Base-by-base conservation (phyloP, 2,329 filamentous ascomycete genomes). In the Ceratocystis albifundus region DNA sequence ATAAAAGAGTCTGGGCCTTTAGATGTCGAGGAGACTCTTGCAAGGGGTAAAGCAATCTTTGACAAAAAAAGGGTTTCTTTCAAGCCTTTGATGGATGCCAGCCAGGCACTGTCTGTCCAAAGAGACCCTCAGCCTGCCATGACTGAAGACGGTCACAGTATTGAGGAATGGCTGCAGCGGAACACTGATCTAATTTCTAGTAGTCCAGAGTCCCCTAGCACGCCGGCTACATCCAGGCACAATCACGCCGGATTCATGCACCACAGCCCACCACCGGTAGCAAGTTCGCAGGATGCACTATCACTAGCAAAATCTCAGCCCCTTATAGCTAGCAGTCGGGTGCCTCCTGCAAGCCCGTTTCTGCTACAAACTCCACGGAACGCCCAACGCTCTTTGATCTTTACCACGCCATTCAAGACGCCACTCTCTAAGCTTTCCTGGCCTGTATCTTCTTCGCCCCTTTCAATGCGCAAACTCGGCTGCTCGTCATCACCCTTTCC, bases 361-460 rank as follows among this genome's bases (percentile, higher is more conserved):
- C 22, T 57, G 17, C 53, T 57, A 6, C 53, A 17, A 32, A 57
- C 53, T 15, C 53, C 53, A 15, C 53, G 22, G 32, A 32, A 57
- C 22, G 22, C 53, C 15, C 53, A n/a, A 28, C 53, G 53, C 12
- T 57, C 53, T 30, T 17, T 57, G 28, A 25, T 57, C 0, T 65
- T 59, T 41, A 12, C 64, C 4, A 65, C 64, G 15, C 53, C 64
- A 17, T 32, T 22, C 50, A 45, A 61, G 20, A 65, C 53, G 2
- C 64, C 64, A 25, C 59, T 50, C 7, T 25, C 28, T 15, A 59
- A 59, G 20, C 36, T 57, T 12, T 17, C 28, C 12, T 65, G 64
- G 64, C 50, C 64, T 8, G n/a, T n/a, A 7, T 15, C 46, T 4
- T 67, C 62, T 25, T 61, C 66, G 10, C 53, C 61, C n/a, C 30